Percentiles rank a stretch among this genome's conserved stretches.
phyloP scores from a whole-genome alignment of 2,329 filamentous ascomycete genomes.

The Bipolaris cookei region DNA sequence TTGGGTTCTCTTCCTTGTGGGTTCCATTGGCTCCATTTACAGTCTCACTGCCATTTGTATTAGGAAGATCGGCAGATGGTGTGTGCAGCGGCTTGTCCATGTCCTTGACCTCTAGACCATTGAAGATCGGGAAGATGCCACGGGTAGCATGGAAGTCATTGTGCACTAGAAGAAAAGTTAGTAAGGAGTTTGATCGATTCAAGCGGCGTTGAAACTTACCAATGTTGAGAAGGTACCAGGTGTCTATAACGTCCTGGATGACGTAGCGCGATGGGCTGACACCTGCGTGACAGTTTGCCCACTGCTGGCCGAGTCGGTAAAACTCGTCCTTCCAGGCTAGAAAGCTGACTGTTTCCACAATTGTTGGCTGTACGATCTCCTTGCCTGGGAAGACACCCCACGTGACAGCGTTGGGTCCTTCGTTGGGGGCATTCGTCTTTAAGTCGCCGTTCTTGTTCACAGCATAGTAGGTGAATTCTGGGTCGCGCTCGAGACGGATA shows the following conservation, averaged over 20 bases:
- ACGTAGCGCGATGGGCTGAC: slow-evolving; percentile 77
- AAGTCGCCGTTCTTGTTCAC: slow-evolving; percentile 84
- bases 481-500: slow-evolving; percentile 75
- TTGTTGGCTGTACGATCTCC: slow-evolving; percentile 99
- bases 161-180: slow-evolving; percentile 67
- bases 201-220: slow-evolving; percentile 62
- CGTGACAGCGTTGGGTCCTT: slow-evolving; percentile 95
- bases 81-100: slow-evolving; percentile 58
- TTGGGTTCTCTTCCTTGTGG: slow-evolving; percentile 21
- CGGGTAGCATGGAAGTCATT: slow-evolving; percentile 92
- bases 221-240: slow-evolving; percentile 95
- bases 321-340: slow-evolving; percentile 99
- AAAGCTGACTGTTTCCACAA: slow-evolving; percentile 97
- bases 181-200: not conserved
- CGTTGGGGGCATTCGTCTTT: slow-evolving; percentile 81
- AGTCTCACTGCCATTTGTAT: slow-evolving; percentile 13
- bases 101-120: slow-evolving; percentile 73
- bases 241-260: slow-evolving; percentile 82
- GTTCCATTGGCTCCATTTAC: slow-evolving; percentile 19
- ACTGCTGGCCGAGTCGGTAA: slow-evolving; percentile 88
- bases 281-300: slow-evolving; percentile 87
- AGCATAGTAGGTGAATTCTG: slow-evolving; percentile 91
- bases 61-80: slow-evolving; percentile 18
- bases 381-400: slow-evolving; percentile 99
- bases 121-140: slow-evolving; percentile 84